Percentiles rank a stretch among this genome's conserved stretches.
Evolutionary conservation across 805 yeast genomes (phyloP).

Genomic region (Yarrowia yakushimensis): DNA sequence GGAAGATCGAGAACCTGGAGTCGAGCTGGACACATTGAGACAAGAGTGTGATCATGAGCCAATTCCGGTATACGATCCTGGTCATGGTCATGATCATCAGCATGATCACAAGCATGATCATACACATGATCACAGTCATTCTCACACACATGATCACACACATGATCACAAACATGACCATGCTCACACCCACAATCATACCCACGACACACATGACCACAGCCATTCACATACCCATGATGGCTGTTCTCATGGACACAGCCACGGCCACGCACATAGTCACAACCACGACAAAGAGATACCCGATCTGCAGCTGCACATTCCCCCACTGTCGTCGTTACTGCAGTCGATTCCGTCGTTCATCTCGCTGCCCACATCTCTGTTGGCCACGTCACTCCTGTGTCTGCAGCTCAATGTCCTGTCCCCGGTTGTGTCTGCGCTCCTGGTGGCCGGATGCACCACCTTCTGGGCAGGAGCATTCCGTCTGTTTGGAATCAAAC

Average conservation of each 20-base stretch:
- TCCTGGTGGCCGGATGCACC: slow-evolving; percentile 32
- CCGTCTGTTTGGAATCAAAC: slow-evolving; percentile 27
- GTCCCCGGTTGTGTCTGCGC: slow-evolving; percentile 25
- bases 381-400: slow-evolving; percentile 33
- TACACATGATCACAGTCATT: background rate
- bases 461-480: slow-evolving; percentile 31
- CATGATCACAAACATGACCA: slow-evolving; percentile 9
- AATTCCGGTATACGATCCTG: background rate
- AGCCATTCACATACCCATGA: background rate
- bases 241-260: background rate
- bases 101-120: background rate
- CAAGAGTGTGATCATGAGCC: slow-evolving; percentile 2
- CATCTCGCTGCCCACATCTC: slow-evolving; percentile 35
- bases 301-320: background rate
- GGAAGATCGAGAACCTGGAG: background rate
- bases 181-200: background rate
- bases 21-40: background rate
- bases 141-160: background rate
- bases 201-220: background rate
- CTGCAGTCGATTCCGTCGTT: slow-evolving; percentile 36
- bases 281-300: background rate
- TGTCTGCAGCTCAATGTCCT: slow-evolving; percentile 24
- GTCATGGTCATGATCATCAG: background rate
- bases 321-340: background rate
- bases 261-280: background rate